A percentile compares a stretch with the other conserved stretches of the same genome.
These are phyloP conservation scores for Exophiala sp. DNA, from an alignment of 2,329 filamentous ascomycete species.

Conservation along the genomic window DNA sequence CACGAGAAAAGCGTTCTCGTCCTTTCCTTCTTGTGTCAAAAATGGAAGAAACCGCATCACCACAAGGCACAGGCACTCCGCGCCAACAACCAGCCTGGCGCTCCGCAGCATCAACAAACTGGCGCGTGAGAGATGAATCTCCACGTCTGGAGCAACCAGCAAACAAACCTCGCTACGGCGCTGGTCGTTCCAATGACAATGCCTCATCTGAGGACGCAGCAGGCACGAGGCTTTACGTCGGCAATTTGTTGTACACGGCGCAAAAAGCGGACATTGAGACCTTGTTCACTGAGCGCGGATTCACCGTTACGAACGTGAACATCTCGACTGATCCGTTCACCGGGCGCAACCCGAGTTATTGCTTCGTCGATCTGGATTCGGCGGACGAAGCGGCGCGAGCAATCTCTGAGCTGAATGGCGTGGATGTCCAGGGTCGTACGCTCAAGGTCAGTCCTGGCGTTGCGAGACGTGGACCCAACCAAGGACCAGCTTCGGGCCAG, in stretches of 20 bases:
- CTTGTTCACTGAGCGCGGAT: conserved; percentile 44
- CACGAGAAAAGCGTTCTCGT: no score
- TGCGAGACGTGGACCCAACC: conserved; percentile 32
- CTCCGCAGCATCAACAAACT: conserved; percentile 33
- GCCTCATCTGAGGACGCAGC: conserved; percentile 6
- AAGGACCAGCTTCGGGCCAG: conserved; percentile 1
- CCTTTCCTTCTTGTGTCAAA: neutral
- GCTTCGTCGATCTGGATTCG: conserved; percentile 65
- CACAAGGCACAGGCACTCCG: neutral
- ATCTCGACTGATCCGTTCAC: conserved; percentile 67
- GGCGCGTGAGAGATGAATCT: conserved; percentile 41
- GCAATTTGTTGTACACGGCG: conserved; percentile 55
- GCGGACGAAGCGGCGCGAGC: conserved; percentile 56
- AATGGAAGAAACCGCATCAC: conserved; percentile 28
- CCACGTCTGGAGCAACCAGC: conserved; percentile 32
- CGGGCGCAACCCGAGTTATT: conserved; percentile 68
- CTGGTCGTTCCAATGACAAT: neutral
- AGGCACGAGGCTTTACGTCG: conserved; percentile 51
- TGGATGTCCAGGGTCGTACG: conserved; percentile 54
- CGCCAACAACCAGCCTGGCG: conserved; percentile 17
- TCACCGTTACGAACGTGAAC: conserved; percentile 55
- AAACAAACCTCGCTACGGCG: neutral
- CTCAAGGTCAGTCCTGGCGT: conserved; percentile 65
- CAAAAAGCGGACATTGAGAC: conserved; percentile 49
- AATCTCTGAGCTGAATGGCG: conserved; percentile 55